Base-by-base conservation (phyloP, 331 rosid species). In the Acacia pycnantha region DNA sequence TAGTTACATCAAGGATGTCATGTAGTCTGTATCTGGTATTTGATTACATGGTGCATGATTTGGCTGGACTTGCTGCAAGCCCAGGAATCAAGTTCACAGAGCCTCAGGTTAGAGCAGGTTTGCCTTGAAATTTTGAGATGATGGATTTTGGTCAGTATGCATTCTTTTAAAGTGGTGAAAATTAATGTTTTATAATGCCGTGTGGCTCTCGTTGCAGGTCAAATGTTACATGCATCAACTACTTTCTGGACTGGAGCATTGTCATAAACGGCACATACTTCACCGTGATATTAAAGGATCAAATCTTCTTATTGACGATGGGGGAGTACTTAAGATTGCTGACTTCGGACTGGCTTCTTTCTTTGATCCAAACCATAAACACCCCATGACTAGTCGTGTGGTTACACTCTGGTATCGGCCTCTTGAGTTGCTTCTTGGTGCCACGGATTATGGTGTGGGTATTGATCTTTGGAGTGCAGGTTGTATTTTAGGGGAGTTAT, bases 1-100 rank as follows among this genome's bases (percentile, higher is more conserved):
- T 96, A 87, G 99, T 92, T 76, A 96, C 99, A 33, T 96, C 99
- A n/a, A 92, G 99, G 85, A 96, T 95, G 99, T 90, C 97, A 11
- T 93, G 92, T 90, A 95, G 99, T 88, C 89, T 95, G 92, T 95
- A 95, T 85, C 92, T 96, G 83, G 99, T 96, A 74, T 84, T 96
- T 44, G 95, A 92, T 65, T 96, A 91, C 83, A 96, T 96, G 99
- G 99, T 92, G 81, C 99, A 96, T 85, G 99, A 96, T 88, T 85
- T 96, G 86, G 99, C 99, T 24, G 99, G 99, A 78, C 99, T 96
- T 84, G 97, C 90, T 69, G 95, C 98, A 19, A 96, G 97, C 90
- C 99, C 98, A 19, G 93, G 87, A 46, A 85, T 96, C 74, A 96
- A 92, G 86, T 96, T 96, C 80, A 88, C 97, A 4, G 97, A 90